A percentile compares a stretch with the other conserved stretches of the same genome.
phyloP scores from a whole-genome alignment of 169 alveolate genomes.

The Cryptosporidium meleagridis region DNA sequence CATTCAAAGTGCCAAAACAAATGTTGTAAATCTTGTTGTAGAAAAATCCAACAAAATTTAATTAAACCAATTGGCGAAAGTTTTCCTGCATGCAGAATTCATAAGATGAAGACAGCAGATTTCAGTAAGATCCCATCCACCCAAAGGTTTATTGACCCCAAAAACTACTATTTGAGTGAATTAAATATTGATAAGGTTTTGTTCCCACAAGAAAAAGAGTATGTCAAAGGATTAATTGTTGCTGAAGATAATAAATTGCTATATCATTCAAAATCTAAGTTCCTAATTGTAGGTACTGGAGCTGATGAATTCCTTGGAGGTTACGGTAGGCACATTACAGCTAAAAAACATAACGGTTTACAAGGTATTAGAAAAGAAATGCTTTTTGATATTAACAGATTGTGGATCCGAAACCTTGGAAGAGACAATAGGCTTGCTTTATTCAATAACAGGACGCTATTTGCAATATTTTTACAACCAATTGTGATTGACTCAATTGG shows the following conservation, averaged over 20 bases:
- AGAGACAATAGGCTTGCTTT: conserved; percentile 90
- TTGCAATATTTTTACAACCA: conserved; percentile 87
- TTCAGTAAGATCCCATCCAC: conserved; percentile 51
- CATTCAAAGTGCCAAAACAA: conserved; percentile 59
- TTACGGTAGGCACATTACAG: conserved; percentile 87
- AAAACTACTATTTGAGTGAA: conserved; percentile 31
- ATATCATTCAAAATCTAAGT: conserved; percentile 17
- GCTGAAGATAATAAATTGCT: background rate
- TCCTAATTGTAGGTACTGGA: conserved; percentile 87
- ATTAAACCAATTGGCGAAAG: conserved; percentile 9
- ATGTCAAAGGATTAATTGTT: background rate
- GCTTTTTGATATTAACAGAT: conserved; percentile 87
- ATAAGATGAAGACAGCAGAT: conserved; percentile 55
- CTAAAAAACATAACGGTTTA: conserved; percentile 83
- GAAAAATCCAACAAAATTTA: conserved; percentile 50
- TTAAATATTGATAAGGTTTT: background rate
- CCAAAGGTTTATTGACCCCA: conserved; percentile 54
- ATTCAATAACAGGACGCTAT: conserved; percentile 84
- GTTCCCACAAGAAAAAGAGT: conserved; percentile 2
- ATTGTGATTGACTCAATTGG: conserved; percentile 66
- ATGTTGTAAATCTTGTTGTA: conserved; percentile 71
- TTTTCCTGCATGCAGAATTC: conserved; percentile 47
- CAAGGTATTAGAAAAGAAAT: conserved; percentile 84
- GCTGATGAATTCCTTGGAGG: conserved; percentile 95
- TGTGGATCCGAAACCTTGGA: conserved; percentile 92